A percentile compares a stretch with the other conserved stretches of the same genome.
Evolutionary conservation across 495 filamentous ascomycete genomes (phyloP).

Genomic region (Penicillium bialowiezense): DNA sequence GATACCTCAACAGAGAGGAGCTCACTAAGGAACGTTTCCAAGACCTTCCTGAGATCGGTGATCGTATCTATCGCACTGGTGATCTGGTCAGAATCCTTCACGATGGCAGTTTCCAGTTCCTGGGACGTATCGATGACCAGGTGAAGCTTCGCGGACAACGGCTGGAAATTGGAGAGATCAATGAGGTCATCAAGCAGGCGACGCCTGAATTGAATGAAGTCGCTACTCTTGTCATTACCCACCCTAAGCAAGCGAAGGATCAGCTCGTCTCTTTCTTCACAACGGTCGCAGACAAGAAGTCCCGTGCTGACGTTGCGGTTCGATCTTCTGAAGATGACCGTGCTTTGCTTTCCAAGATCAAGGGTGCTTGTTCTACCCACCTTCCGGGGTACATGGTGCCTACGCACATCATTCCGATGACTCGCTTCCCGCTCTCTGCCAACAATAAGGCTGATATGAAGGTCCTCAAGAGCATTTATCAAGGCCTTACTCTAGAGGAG

Average conservation of each 20-base stretch:
- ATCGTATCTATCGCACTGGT: slow-evolving; percentile 49
- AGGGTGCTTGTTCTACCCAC: slow-evolving; percentile 35
- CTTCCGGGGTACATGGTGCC: slow-evolving; percentile 56
- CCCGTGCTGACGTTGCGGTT: slow-evolving; percentile 13
- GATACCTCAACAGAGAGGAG: slow-evolving; percentile 76
- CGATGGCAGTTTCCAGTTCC: slow-evolving; percentile 56
- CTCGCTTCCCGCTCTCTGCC: slow-evolving; percentile 36
- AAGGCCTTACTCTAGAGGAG: slow-evolving; percentile 48
- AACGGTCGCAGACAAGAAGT: slow-evolving; percentile 12
- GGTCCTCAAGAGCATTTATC: slow-evolving; percentile 50
- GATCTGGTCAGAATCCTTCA: slow-evolving; percentile 46
- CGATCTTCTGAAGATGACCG: slow-evolving; percentile 10
- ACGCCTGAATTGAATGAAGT: slow-evolving; percentile 32
- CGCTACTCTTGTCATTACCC: slow-evolving; percentile 41
- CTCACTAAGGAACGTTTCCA: slow-evolving; percentile 40
- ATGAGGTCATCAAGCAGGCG: slow-evolving; percentile 45
- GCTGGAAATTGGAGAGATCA: slow-evolving; percentile 75
- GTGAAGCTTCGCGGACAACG: slow-evolving; percentile 77
- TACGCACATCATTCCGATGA: slow-evolving; percentile 45
- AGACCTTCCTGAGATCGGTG: slow-evolving; percentile 27
- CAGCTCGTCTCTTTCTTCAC: slow-evolving; percentile 44
- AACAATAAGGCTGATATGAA: slow-evolving; percentile 52
- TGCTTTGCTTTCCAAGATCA: slow-evolving; percentile 22
- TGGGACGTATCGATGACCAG: slow-evolving; percentile 74
- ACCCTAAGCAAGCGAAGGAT: slow-evolving; percentile 38